Base-by-base conservation (phyloP, 1,284 basidiomycete genomes). In the Sanguinoderma infundibulare region DNA sequence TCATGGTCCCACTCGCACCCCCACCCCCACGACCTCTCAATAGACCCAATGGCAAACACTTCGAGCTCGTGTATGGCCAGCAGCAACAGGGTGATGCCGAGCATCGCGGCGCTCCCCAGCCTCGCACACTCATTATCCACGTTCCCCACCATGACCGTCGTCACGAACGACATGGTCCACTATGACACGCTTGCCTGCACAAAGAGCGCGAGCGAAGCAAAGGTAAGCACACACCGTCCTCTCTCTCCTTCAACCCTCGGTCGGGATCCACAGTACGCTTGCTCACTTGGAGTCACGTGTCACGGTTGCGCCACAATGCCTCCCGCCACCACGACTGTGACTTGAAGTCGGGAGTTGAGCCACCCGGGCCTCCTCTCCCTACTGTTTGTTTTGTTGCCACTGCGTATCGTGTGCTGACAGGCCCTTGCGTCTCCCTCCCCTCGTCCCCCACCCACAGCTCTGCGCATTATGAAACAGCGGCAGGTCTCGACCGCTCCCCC, bases 131-230 rank as follows among this genome's bases (percentile, higher is more conserved):
- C 73, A 44, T 69, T 75, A 47, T 73, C 73, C 20, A 55, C 71
- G 32, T 72, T 74, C 68, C 72, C 73, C 26, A 72, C 63, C 28
- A 73, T 75, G 72, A 75, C 73, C 54, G 54, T 67, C 28, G 72
- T 75, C 56, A 65, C 72, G 51, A 71, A 67, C 61, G 73, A 74
- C 67, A 75, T 75, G 73, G 71, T 75, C 40, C 69, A 73, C 68
- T 72, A 73, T 63, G 70, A 70, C 59, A 72, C 62, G 35, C 62
- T 64, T 26, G 62, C 65, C 28, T 59, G 69, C 17, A 70, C 71
- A 50, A 73, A 72, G 67, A 66, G 67, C 58, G 67, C 58, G 17
- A 72, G 71, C 60, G 70, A 74, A 59, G 72, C 73, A 39, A 73
- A 73, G 71, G 73, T 75, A 49, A 26, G 64, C 40, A 53, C 57